Evolutionary conservation across 2,329 filamentous ascomycete genomes (phyloP).

Genomic region (Claviceps digitariae): DNA sequence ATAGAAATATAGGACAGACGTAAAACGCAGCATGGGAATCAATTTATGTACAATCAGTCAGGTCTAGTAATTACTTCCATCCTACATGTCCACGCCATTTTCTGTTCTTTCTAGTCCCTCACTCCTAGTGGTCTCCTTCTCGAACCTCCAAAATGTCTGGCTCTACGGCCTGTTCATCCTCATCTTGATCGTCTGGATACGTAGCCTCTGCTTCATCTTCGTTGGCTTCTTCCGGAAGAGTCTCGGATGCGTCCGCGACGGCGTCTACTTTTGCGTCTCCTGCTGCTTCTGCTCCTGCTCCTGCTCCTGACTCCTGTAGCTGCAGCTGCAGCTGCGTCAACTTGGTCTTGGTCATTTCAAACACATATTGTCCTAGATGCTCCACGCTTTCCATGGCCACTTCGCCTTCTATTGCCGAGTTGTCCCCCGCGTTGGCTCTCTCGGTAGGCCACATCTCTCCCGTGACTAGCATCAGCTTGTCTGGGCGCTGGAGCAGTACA

Average conservation of each 20-base stretch:
- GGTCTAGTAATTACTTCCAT: background rate
- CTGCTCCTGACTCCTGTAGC: slow-evolving; percentile 4
- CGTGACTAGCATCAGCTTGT: slow-evolving; percentile 68
- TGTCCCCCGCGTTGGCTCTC: slow-evolving; percentile 32
- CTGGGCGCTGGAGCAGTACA: slow-evolving; percentile 59
- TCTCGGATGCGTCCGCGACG: slow-evolving; percentile 8
- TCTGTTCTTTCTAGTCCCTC: background rate
- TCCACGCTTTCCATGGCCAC: slow-evolving; percentile 81
- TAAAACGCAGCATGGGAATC: no score
- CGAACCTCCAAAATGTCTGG: slow-evolving; percentile 23
- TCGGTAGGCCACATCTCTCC: slow-evolving; percentile 74
- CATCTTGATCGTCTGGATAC: slow-evolving; percentile 18
- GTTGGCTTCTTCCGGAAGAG: slow-evolving; percentile 16
- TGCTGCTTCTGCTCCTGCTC: background rate
- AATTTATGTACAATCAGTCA: no score
- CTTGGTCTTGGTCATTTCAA: slow-evolving; percentile 72
- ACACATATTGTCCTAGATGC: slow-evolving; percentile 92
- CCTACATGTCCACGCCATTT: background rate
- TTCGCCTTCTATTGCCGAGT: slow-evolving; percentile 33
- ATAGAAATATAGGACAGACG: no score
- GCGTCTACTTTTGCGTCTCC: slow-evolving; percentile 11
- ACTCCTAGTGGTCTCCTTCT: slow-evolving; percentile 8
- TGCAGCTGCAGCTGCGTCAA: slow-evolving; percentile 34
- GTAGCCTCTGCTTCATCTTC: slow-evolving; percentile 15
- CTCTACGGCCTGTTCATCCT: slow-evolving; percentile 18